Conservation (phyloP, 1,284 basidiomycete genomes). For the Papiliotrema terrestris region DNA sequence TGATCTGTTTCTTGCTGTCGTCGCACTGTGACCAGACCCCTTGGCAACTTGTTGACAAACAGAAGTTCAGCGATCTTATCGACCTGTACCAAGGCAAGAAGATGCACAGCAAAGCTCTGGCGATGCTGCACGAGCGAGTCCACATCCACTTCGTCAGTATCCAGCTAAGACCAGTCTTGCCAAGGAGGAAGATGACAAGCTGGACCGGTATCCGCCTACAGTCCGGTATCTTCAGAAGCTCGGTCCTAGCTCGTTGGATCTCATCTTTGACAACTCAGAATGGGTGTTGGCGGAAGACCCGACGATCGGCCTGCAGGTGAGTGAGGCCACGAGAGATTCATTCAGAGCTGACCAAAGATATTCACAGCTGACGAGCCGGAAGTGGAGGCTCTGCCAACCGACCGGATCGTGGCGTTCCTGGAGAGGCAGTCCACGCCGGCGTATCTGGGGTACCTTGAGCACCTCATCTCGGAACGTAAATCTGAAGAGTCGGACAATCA, state of each 20-base stretch:
- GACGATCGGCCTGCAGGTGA: constrained; percentile 70
- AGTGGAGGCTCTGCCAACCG: constrained; percentile 71
- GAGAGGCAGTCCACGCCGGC: constrained; percentile 64
- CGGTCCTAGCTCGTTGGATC: constrained; percentile 70
- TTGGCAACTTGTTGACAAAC: neutral
- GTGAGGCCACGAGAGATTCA: constrained; percentile 3
- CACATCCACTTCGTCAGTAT: neutral
- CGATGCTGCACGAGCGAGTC: constrained; percentile 73
- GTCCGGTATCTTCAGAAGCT: constrained; percentile 89
- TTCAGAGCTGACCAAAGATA: constrained; percentile 56
- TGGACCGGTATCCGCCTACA: constrained; percentile 77
- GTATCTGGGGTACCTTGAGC: constrained; percentile 80
- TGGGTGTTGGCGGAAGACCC: constrained; percentile 80
- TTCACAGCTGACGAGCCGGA: constrained; percentile 84
- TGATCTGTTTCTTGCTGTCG: constrained; percentile 14
- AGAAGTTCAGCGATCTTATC: constrained; percentile 89
- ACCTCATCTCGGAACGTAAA: constrained; percentile 68
- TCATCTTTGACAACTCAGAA: constrained; percentile 71
- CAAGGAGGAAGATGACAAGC: constrained; percentile 69
- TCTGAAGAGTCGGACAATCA: constrained; percentile 71
- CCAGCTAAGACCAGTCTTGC: constrained; percentile 58
- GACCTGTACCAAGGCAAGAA: constrained; percentile 91
- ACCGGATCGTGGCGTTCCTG: constrained; percentile 71
- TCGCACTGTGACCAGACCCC: neutral
- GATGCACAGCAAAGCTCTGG: constrained; percentile 87